Conservation (phyloP, 2,329 filamentous ascomycete genomes). For the Mycosphaerelloides madeirae region DNA sequence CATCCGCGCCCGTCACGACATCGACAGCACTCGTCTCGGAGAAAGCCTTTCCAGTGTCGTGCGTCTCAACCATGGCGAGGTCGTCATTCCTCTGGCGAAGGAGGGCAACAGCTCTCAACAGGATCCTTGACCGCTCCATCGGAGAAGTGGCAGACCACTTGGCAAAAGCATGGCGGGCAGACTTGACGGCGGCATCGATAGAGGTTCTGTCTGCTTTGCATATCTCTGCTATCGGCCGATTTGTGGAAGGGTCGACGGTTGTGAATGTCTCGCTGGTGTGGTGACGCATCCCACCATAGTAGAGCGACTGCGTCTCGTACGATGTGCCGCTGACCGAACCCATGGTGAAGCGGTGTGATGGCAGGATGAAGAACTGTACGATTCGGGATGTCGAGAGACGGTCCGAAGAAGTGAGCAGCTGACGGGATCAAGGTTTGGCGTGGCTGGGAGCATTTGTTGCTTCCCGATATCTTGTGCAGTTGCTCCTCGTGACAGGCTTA, state of each 20-base stretch:
- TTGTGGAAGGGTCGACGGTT: conserved; percentile 69
- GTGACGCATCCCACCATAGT: conserved; percentile 68
- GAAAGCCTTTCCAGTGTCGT: conserved; percentile 81
- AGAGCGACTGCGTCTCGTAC: conserved; percentile 48
- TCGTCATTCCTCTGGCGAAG: conserved; percentile 73
- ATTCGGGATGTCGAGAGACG: too few relatives aligned
- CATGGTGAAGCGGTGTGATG: conserved; percentile 8
- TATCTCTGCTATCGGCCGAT: conserved; percentile 64
- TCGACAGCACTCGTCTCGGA: conserved; percentile 82
- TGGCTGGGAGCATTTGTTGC: not conserved
- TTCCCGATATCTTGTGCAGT: too few relatives aligned
- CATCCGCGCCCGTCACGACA: conserved; percentile 75
- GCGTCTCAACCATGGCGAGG: conserved; percentile 72
- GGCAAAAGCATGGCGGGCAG: conserved; percentile 67
- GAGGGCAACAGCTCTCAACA: conserved; percentile 69
- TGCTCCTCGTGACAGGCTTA: too few relatives aligned
- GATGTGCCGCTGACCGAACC: conserved; percentile 8
- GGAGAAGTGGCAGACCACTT: conserved; percentile 71
- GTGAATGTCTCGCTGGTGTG: conserved; percentile 59
- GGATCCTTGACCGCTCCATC: conserved; percentile 69
- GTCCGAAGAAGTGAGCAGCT: too few relatives aligned
- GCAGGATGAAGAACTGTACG: too few relatives aligned
- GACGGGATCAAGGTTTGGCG: not conserved
- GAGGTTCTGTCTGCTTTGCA: conserved; percentile 52
- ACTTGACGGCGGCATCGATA: conserved; percentile 66